Conservation (phyloP, 257 asterid genomes). For the Orobanche coerulescens region DNA sequence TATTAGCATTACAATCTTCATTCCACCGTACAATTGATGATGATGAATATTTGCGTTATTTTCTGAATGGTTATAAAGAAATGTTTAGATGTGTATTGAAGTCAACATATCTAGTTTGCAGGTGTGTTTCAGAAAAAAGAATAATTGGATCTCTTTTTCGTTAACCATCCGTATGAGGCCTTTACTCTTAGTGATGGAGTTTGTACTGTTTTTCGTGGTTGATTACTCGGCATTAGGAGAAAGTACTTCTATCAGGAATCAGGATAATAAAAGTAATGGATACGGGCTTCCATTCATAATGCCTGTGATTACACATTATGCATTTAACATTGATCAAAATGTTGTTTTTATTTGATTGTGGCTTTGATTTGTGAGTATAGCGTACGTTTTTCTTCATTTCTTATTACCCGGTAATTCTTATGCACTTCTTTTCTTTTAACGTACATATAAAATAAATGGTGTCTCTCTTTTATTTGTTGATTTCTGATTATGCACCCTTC, state of each 20-base stretch:
- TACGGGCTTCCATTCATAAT: background rate
- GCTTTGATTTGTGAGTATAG: background rate
- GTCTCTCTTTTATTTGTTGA: background rate
- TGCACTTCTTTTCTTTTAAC: background rate
- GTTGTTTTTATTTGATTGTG: background rate
- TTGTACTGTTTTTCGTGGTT: background rate
- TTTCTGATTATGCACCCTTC: background rate
- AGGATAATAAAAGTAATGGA: background rate
- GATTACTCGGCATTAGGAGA: background rate
- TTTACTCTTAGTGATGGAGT: slow-evolving; percentile 1
- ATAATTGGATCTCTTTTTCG: background rate
- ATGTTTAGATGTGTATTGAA: background rate
- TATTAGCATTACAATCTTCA: too few relatives aligned
- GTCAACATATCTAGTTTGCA: background rate
- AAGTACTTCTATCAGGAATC: background rate
- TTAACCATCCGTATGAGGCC: background rate
- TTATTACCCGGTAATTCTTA: background rate
- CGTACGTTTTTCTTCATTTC: background rate
- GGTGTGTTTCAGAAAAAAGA: background rate
- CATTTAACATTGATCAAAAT: background rate
- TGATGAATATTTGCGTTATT: too few relatives aligned
- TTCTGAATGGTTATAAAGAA: too few relatives aligned
- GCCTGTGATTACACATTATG: background rate
- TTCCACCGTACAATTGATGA: too few relatives aligned
- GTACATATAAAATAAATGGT: background rate